phyloP scores from a whole-genome alignment of 306 rosid species.

The Quercus mongolica region DNA sequence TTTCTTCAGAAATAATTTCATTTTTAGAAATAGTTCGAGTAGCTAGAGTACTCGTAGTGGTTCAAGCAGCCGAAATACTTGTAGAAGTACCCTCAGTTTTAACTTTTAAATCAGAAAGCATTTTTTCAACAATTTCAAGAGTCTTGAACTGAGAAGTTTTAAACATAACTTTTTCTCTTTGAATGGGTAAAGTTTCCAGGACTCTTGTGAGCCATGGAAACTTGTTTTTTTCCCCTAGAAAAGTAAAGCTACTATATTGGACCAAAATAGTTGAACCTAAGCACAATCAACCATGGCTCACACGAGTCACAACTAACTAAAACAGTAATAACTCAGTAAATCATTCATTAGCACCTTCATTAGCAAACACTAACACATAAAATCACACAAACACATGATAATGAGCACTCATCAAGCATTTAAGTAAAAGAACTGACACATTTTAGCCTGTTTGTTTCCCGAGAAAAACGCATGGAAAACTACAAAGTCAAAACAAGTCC shows the following conservation, averaged over 20 bases:
- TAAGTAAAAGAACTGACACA: neutral
- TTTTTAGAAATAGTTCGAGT: too few species aligned
- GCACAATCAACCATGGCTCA: neutral
- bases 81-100: too few species aligned
- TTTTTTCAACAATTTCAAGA: too few species aligned
- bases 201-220: too few species aligned
- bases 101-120: too few species aligned
- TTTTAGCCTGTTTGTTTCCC: neutral
- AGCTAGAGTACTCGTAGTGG: too few species aligned
- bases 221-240: neutral
- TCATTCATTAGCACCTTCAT: neutral
- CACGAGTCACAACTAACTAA: neutral
- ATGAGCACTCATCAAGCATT: neutral
- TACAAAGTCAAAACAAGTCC: neutral
- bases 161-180: too few species aligned
- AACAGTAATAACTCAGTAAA: too few species aligned
- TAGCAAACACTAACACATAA: neutral
- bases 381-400: neutral
- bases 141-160: too few species aligned
- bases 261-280: neutral
- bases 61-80: too few species aligned
- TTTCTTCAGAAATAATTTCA: too few species aligned
- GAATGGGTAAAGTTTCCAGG: too few species aligned
- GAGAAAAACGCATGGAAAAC: neutral
- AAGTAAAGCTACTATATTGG: neutral